phyloP scores from a whole-genome alignment of 2,329 filamentous ascomycete species.

The Ceratocystis cacaofunesta region DNA sequence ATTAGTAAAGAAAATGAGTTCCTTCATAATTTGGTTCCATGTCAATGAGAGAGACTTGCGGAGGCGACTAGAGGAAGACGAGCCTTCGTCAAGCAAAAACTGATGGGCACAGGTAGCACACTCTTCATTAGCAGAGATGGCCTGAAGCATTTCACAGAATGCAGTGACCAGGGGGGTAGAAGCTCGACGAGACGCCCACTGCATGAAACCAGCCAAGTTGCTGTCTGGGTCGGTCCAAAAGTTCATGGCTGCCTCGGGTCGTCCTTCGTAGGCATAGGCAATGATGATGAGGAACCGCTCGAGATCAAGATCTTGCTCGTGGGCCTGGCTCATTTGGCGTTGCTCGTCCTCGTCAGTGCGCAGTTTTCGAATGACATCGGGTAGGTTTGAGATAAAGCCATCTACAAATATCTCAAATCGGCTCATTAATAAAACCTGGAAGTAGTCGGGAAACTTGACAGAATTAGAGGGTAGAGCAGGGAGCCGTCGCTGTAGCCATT shows the following conservation, averaged over 20 bases:
- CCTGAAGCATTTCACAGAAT: conserved; percentile 90
- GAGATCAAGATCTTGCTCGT: conserved; percentile 57
- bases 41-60: conserved; percentile 72
- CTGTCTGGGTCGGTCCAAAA: conserved; percentile 91
- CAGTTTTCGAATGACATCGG: conserved; percentile 73
- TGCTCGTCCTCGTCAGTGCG: conserved; percentile 85
- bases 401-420: conserved; percentile 80
- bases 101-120: conserved; percentile 75
- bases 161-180: conserved; percentile 92
- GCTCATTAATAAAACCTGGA: conserved; percentile 59
- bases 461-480: conserved; percentile 52
- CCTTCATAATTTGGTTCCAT: conserved; percentile 84
- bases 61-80: conserved; percentile 56
- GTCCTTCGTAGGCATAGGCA: conserved; percentile 76
- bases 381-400: conserved; percentile 87
- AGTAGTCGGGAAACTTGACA: conserved; percentile 53
- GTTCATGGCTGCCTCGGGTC: conserved; percentile 66
- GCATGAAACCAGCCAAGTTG: conserved; percentile 84
- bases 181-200: conserved; percentile 90
- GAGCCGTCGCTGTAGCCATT: conserved; percentile 70
- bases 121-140: conserved; percentile 67
- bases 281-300: conserved; percentile 88
- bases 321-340: conserved; percentile 48
- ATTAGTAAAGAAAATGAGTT: conserved; percentile 69
- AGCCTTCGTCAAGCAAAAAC: conserved; percentile 75